Evolutionary conservation across 768 basidiomycete species (phyloP).

Genomic region (Mycena leptocephala): DNA sequence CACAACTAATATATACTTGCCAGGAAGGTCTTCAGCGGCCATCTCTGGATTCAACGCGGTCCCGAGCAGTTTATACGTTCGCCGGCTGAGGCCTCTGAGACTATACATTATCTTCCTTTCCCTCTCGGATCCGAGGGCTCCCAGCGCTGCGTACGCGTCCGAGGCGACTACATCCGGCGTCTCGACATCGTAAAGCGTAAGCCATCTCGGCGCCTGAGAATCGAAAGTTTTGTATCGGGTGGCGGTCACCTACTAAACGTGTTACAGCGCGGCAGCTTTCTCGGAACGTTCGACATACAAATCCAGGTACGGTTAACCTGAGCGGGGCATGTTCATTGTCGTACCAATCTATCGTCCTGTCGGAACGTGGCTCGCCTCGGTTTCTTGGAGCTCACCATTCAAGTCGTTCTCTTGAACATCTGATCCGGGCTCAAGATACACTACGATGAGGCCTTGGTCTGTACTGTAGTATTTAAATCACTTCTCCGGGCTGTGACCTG

Average conservation of each 20-base stretch:
- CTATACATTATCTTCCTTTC: no score
- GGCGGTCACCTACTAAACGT: conserved; percentile 31
- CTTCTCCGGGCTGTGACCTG: no score
- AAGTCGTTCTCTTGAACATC: neutral
- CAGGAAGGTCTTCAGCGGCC: conserved; percentile 33
- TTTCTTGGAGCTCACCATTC: neutral
- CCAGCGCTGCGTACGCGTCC: conserved; percentile 1
- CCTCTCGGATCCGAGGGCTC: neutral
- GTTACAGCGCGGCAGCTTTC: no score
- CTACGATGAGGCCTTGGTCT: neutral
- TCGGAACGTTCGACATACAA: neutral
- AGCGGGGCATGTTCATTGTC: neutral
- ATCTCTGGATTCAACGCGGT: conserved; percentile 22
- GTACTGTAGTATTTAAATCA: no score
- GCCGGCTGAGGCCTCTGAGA: conserved; percentile 42
- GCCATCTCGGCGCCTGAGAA: conserved; percentile 39
- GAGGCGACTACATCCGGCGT: conserved; percentile 37
- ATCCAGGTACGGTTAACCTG: neutral
- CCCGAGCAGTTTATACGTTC: conserved; percentile 42
- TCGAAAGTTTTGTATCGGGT: conserved; percentile 50
- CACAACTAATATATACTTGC: conserved; percentile 42
- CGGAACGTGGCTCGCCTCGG: neutral
- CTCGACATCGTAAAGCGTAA: conserved; percentile 48
- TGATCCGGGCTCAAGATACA: neutral
- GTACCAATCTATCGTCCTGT: neutral